These are phyloP conservation scores for Quercus alba DNA, from an alignment of 306 rosid species.

Conservation along the genomic window DNA sequence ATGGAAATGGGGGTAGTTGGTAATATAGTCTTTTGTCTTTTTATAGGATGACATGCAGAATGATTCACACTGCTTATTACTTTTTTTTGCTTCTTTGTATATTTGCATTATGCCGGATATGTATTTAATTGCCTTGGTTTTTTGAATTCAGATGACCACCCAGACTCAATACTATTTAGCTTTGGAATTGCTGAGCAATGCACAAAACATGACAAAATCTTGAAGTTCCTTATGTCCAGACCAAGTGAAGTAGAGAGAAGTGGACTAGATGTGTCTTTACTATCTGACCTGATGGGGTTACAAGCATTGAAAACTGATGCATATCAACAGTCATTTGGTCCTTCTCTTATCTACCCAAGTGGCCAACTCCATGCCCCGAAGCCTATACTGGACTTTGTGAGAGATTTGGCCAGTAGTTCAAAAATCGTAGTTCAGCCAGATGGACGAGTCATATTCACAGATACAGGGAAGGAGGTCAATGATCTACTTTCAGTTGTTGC, in stretches of 20 bases:
- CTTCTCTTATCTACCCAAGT: slow-evolving; percentile 55
- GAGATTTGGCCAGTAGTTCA: slow-evolving; percentile 54
- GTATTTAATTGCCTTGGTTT: slow-evolving; percentile 4
- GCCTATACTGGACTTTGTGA: slow-evolving; percentile 54
- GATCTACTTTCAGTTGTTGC: slow-evolving; percentile 70
- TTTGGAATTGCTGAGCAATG: slow-evolving; percentile 65
- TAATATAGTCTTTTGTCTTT: neutral
- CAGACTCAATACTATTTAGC: slow-evolving; percentile 51
- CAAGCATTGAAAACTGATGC: slow-evolving; percentile 34
- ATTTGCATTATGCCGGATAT: slow-evolving; percentile 3
- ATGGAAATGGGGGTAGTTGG: neutral
- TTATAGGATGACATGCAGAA: slow-evolving; percentile 8
- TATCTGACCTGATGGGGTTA: slow-evolving; percentile 48
- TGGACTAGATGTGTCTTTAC: slow-evolving; percentile 41
- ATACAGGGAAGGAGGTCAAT: slow-evolving; percentile 58
- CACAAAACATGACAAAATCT: slow-evolving; percentile 49
- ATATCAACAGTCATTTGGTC: slow-evolving; percentile 32
- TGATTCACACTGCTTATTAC: slow-evolving; percentile 8
- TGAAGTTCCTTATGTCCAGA: slow-evolving; percentile 48
- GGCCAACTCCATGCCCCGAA: slow-evolving; percentile 37
- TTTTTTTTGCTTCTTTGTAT: slow-evolving; percentile 1
- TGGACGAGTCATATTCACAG: slow-evolving; percentile 61
- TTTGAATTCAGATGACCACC: slow-evolving; percentile 46
- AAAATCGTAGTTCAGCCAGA: slow-evolving; percentile 57
- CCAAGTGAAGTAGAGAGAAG: slow-evolving; percentile 43